phyloP scores from a whole-genome alignment of 805 yeast genomes.

The Saccharomycopsis sp. region DNA sequence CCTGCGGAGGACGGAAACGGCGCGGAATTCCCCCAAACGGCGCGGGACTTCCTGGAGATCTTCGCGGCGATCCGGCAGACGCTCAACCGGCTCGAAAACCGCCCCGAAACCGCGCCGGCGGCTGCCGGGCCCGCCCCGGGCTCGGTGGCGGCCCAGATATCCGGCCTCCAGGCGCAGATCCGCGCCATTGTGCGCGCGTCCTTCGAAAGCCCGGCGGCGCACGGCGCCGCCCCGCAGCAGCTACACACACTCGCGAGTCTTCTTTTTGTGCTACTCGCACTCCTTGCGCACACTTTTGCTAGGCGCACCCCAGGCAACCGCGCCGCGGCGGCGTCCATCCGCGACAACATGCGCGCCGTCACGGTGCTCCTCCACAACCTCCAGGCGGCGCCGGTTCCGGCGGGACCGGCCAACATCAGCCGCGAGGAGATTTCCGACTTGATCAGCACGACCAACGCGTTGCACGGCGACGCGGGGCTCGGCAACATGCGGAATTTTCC shows the following conservation, averaged over 20 bases:
- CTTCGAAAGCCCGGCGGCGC: not conserved
- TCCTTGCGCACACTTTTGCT: not conserved
- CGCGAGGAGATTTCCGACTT: slow-evolving; percentile 3
- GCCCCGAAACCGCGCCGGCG: no score
- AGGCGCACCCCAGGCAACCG: not conserved
- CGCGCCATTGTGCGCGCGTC: no score
- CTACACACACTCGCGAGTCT: not conserved
- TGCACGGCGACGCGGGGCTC: slow-evolving; percentile 2
- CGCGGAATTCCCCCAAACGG: no score
- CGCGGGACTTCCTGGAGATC: no score
- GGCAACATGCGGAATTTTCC: not conserved
- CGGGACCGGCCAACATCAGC: not conserved
- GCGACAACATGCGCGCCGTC: not conserved
- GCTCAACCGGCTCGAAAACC: no score
- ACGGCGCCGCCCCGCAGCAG: not conserved
- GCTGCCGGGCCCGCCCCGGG: no score
- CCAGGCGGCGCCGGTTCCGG: not conserved
- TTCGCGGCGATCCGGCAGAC: no score
- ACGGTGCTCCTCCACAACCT: not conserved
- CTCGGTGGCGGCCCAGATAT: no score
- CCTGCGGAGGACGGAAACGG: no score
- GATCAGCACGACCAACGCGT: slow-evolving; percentile 7
- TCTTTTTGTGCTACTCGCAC: not conserved
- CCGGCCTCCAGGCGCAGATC: no score
- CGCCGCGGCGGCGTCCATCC: not conserved